phyloP scores from a whole-genome alignment of 441 rosid species.

The Arabidopsis lyrata region DNA sequence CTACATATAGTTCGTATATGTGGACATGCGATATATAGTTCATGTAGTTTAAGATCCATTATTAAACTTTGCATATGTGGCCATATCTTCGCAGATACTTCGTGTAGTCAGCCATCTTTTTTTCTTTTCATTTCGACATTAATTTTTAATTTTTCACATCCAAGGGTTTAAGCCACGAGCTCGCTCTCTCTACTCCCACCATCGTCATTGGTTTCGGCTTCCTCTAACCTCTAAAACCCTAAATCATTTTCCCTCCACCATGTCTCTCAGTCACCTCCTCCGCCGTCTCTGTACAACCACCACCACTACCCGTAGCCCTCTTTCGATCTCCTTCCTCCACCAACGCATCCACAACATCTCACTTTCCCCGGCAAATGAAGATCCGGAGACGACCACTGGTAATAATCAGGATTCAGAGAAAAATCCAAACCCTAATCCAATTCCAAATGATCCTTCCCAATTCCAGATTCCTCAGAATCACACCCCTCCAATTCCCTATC shows the following conservation, averaged over 20 bases:
- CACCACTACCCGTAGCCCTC: slow-evolving; percentile 21
- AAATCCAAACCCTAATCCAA: slow-evolving; percentile 14
- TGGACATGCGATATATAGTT: no score
- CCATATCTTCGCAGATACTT: no score
- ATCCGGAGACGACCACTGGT: slow-evolving; percentile 10
- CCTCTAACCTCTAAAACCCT: slow-evolving; percentile 44
- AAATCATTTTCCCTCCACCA: slow-evolving; percentile 28
- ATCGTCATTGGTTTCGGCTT: background rate
- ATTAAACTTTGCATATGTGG: no score
- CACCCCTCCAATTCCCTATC: slow-evolving; percentile 26
- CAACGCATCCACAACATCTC: slow-evolving; percentile 47
- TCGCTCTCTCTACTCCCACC: background rate
- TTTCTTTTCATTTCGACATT: background rate
- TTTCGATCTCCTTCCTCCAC: slow-evolving; percentile 39
- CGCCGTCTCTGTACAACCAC: slow-evolving; percentile 47
- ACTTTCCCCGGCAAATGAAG: slow-evolving; percentile 22
- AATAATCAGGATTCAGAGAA: slow-evolving; percentile 1
- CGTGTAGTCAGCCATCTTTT: no score
- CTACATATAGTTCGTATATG: no score
- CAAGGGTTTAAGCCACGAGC: slow-evolving; percentile 42
- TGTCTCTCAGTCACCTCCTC: slow-evolving; percentile 65
- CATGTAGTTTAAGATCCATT: no score
- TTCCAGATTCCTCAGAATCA: slow-evolving; percentile 35
- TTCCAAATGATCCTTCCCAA: slow-evolving; percentile 18
- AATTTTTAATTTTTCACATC: background rate